Evolutionary conservation across 2,329 filamentous ascomycete species (phyloP).

Genomic region (Epichloe scottii): DNA sequence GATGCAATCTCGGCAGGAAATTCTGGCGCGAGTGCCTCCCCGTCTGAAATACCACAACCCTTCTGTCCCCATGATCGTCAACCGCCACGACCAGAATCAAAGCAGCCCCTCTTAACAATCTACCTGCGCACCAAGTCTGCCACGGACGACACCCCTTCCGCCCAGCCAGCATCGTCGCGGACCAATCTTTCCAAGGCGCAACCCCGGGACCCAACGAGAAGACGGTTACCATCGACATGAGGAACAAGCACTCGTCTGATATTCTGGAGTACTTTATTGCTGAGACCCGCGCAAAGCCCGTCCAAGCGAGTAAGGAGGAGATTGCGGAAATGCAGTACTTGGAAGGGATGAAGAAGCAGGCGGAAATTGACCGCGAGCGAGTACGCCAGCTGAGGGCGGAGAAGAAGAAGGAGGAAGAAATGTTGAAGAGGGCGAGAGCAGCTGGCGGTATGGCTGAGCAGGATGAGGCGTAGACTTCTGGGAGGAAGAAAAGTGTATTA

Average conservation of each 20-base stretch:
- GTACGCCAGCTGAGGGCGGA: conserved; percentile 40
- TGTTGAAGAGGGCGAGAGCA: conserved; percentile 29
- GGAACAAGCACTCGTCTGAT: conserved; percentile 42
- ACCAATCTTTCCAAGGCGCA: conserved; percentile 36
- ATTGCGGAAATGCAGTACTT: conserved; percentile 43
- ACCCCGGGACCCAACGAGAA: conserved; percentile 35
- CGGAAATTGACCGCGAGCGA: conserved; percentile 40
- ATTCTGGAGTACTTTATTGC: conserved; percentile 52
- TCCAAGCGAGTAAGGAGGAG: conserved; percentile 49
- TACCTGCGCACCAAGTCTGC: conserved; percentile 38
- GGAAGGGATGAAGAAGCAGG: conserved; percentile 38
- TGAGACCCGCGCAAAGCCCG: conserved; percentile 45
- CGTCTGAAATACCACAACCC: conserved; percentile 94
- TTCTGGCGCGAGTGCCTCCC: conserved; percentile 76
- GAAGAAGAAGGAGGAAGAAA: conserved; percentile 48
- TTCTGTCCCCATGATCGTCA: conserved; percentile 66
- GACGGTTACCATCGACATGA: conserved; percentile 49
- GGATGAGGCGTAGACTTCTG: conserved; percentile 14
- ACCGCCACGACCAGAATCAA: conserved; percentile 47
- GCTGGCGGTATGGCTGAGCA: conserved; percentile 24
- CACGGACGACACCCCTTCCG: conserved; percentile 17
- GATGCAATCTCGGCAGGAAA: conserved; percentile 42
- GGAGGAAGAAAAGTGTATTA: background rate
- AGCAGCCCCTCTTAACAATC: conserved; percentile 48
- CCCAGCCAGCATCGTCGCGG: conserved; percentile 34